Base-by-base conservation (phyloP, 139 green algal genomes). In the Chlamydomonas sp. region DNA sequence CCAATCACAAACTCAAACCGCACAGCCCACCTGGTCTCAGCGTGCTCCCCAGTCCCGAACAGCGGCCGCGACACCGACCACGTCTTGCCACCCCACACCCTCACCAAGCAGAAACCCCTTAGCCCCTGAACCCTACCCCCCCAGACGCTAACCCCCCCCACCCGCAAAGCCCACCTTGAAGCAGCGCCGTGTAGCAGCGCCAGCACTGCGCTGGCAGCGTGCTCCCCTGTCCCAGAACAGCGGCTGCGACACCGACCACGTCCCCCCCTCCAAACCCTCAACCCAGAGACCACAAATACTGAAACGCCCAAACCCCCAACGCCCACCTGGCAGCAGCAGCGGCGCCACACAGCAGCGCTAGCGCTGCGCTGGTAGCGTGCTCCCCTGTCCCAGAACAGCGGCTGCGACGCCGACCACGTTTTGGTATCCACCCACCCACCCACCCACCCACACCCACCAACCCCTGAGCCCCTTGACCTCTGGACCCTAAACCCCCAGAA, bases 31-130 rank as follows among this genome's bases (percentile, higher is more conserved):
- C 13, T 13, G 13, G 16, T 16, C 10, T 5, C 60, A 49, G 29
- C 60, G 20, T 20, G 30, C 8, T 57, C 22, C 54, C 10, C 30
- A 33, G 33, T 33, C 16, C 72, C 76, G 62, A 85, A 81, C 35
- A 85, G 43, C 30, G 69, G 75, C 35, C 22, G 22, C 10, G 71
- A 58, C 8, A 85, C 79, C 30, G 70, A 67, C 57, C 68, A 78
- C 13, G 72, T 77, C 2, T 5, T 30, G 26, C n/a, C n/a, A n/a
- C n/a, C n/a, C n/a, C n/a, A n/a, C n/a, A n/a, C n/a, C n/a, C n/a
- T n/a, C n/a, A n/a, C n/a, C n/a, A n/a, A n/a, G n/a, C n/a, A n/a
- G n/a, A n/a, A n/a, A n/a, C n/a, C n/a, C n/a, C n/a, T n/a, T n/a
- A n/a, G n/a, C n/a, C n/a, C n/a, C n/a, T n/a, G n/a, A n/a, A n/a